Evolutionary conservation across 768 basidiomycete species (phyloP).

Genomic region (Lactarius hatsudake): DNA sequence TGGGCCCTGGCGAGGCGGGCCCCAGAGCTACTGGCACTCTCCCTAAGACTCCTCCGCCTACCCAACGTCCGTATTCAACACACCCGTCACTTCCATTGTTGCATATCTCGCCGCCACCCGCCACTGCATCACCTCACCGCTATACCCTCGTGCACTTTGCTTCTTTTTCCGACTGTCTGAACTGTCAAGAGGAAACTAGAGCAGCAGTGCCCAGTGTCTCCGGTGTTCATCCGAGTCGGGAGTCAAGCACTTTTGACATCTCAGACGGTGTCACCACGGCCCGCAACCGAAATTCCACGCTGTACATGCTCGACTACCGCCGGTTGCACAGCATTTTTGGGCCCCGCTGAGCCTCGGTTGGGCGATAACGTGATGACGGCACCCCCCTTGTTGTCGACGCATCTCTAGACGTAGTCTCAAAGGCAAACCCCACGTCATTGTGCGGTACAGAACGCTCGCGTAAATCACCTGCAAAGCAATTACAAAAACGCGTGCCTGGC

Average conservation of each 20-base stretch:
- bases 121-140: neutral
- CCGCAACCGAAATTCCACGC: neutral
- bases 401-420: constrained; percentile 5
- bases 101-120: neutral
- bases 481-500: neutral
- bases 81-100: neutral
- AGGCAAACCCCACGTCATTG: neutral
- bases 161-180: neutral
- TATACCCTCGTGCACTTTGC: neutral
- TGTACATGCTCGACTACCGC: neutral
- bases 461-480: neutral
- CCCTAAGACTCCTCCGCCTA: neutral
- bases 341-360: neutral
- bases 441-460: neutral
- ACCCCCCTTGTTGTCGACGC: neutral
- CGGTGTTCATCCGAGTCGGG: no score
- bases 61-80: neutral
- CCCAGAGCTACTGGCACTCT: neutral
- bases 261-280: neutral
- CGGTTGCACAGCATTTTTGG: neutral
- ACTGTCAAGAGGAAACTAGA: neutral
- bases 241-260: no score
- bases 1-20: no score
- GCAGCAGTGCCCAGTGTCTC: no score
- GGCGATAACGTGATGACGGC: constrained; percentile 9